Base-by-base conservation (phyloP, 1,139 yeast genomes). In the Suhomyces bolitotheri region DNA sequence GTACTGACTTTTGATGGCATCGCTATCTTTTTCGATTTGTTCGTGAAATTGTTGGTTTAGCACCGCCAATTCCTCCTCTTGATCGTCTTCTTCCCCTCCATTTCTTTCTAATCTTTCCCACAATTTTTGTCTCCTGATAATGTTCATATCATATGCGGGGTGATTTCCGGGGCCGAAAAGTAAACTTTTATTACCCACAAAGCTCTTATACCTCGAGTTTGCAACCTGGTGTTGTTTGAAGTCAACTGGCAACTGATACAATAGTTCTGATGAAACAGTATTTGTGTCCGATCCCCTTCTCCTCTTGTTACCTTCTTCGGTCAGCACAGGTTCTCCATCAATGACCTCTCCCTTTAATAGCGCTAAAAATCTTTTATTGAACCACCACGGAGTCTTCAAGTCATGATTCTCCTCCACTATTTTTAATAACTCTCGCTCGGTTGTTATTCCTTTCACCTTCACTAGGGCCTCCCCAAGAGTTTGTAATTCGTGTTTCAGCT, bases 401-500 rank as follows among this genome's bases (percentile, higher is more conserved):
- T 60, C 60, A 44, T 63, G 60, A 41, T 67, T 71, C 26, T 54
- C 49, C 33, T 65, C 64, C 29, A 68, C 50, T 22, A 64, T 38
- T 10, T 46, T 45, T 24, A 60, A 43, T 37, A 61, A 63, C 11
- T 58, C 64, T 8, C 48, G 50, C 52, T 52, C 29, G 56, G 42
- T 5, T 6, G 6, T 17, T 6, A 7, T 7, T 22, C 38, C 27
- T 13, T 34, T 38, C 7, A 22, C 27, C 20, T 28, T 35, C 12
- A 16, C 25, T 16, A 38, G 20, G 8, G 41, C 36, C 17, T 67
- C 71, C 27, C 63, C 56, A 14, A 60, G 51, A 34, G 60, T 57
- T 39, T 68, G 69, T 38, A 71, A 66, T 39, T 78, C 82, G 50
- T 82, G 89, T 1, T 73, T 82, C 0, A 80, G 73, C 33, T 78